Evolutionary conservation across 768 basidiomycete species (phyloP).

Genomic region (Hydnum rufescens): DNA sequence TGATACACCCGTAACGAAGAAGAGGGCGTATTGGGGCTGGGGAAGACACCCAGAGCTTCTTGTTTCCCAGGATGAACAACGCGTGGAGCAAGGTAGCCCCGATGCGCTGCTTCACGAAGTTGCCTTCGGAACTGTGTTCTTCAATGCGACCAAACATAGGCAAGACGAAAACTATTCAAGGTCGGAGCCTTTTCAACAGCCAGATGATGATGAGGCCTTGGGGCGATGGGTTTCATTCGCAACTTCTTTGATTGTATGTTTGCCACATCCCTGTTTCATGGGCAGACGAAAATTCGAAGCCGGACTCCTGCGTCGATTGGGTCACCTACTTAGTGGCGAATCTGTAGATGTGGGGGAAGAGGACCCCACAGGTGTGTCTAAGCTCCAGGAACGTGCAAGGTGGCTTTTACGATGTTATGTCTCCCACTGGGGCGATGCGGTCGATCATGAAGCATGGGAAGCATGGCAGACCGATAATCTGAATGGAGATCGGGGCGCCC

Average conservation of each 20-base stretch:
- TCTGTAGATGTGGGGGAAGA: too few species aligned
- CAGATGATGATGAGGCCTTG: constrained; percentile 9
- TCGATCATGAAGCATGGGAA: constrained; percentile 35
- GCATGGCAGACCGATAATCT: constrained; percentile 17
- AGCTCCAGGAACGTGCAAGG: constrained; percentile 27
- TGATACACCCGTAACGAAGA: constrained; percentile 23
- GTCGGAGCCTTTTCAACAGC: too few species aligned
- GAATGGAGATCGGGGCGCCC: too few species aligned
- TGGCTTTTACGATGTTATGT: constrained; percentile 55
- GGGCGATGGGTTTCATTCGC: constrained; percentile 38
- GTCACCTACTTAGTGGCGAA: not conserved
- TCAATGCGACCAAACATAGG: not conserved
- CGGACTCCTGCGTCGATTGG: constrained; percentile 34
- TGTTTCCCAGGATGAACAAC: constrained; percentile 18
- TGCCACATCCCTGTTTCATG: constrained; percentile 31
- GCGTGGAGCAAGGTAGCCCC: constrained; percentile 36
- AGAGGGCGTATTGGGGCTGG: constrained; percentile 60
- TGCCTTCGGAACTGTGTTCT: constrained; percentile 57
- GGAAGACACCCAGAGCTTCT: constrained; percentile 51
- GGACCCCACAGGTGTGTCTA: constrained; percentile 17
- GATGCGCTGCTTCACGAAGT: constrained; percentile 70
- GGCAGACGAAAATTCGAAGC: constrained; percentile 38
- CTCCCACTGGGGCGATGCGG: constrained; percentile 33
- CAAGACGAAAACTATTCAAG: too few species aligned
- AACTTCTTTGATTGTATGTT: too few species aligned